Percentiles rank a stretch among this genome's conserved stretches.
Evolutionary conservation across 495 filamentous ascomycete genomes (phyloP).

Genomic region (Penicillium crystallinum): DNA sequence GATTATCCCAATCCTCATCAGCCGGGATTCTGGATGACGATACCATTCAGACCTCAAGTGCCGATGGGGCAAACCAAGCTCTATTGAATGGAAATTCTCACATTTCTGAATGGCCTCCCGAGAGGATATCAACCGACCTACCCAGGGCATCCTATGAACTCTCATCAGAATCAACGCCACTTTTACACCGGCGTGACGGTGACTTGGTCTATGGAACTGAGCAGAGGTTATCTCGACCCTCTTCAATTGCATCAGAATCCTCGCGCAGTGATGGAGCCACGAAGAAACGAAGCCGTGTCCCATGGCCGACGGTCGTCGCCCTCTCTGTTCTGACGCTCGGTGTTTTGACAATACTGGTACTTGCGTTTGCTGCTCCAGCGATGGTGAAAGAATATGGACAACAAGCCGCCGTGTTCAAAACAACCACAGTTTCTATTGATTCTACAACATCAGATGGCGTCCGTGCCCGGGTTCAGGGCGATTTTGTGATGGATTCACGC

Average conservation of each 20-base stretch:
- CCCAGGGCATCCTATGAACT: constrained; percentile 28
- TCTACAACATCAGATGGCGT: constrained; percentile 75
- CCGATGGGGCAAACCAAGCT: constrained; percentile 25
- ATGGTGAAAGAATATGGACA: constrained; percentile 79
- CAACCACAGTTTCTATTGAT: constrained; percentile 75
- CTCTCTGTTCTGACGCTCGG: constrained; percentile 43
- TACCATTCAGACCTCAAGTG: constrained; percentile 22
- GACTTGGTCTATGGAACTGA: constrained; percentile 33
- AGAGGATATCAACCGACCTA: constrained; percentile 10
- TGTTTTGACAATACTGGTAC: constrained; percentile 48
- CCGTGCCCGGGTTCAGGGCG: constrained; percentile 69
- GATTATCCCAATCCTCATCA: neutral
- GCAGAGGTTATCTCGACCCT: constrained; percentile 13
- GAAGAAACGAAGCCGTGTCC: constrained; percentile 29
- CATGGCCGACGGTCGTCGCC: constrained; percentile 56
- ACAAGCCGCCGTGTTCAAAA: constrained; percentile 73
- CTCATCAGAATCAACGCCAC: constrained; percentile 41
- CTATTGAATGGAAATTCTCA: constrained; percentile 18
- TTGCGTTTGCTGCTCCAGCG: constrained; percentile 75
- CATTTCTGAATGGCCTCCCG: constrained; percentile 13
- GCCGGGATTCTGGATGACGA: neutral
- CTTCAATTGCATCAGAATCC: constrained; percentile 14
- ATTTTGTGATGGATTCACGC: constrained; percentile 70
- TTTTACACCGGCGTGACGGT: constrained; percentile 35
- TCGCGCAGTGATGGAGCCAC: constrained; percentile 12